A percentile compares a stretch with the other conserved stretches of the same genome.
Evolutionary conservation across 441 rosid species (phyloP).

Genomic region (Gossypium lobatum): DNA sequence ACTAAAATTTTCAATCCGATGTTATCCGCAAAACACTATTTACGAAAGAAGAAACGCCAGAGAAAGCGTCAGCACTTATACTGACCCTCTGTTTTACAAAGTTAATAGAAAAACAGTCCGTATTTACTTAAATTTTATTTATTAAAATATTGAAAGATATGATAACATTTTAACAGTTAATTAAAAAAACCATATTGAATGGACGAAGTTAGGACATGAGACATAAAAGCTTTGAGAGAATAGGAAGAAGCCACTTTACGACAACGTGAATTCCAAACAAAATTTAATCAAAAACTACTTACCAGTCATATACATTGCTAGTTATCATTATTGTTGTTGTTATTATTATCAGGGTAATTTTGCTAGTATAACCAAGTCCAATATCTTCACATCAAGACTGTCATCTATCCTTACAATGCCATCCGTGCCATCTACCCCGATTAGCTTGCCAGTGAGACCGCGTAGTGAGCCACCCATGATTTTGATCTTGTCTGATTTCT

Average conservation of each 20-base stretch:
- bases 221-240: not conserved
- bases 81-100: no score
- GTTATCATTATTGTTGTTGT: not conserved
- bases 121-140: no score
- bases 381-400: constrained; percentile 88
- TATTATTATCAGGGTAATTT: constrained; percentile 30
- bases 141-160: no score
- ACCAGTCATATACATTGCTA: not conserved
- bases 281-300: constrained; percentile 3
- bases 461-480: constrained; percentile 81
- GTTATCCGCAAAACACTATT: no score
- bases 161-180: no score
- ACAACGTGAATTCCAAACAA: not conserved
- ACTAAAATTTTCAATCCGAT: no score
- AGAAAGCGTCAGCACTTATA: no score
- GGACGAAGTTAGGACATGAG: no score
- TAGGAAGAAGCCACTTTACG: not conserved
- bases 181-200: no score
- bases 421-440: constrained; percentile 90
- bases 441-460: constrained; percentile 75
- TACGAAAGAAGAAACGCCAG: no score
- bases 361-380: constrained; percentile 73
- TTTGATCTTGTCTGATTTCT: constrained; percentile 77
- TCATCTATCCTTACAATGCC: constrained; percentile 86
- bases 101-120: no score